Evolutionary conservation across 169 alveolate genomes (phyloP).

Genomic region (Condylostoma magnum): DNA sequence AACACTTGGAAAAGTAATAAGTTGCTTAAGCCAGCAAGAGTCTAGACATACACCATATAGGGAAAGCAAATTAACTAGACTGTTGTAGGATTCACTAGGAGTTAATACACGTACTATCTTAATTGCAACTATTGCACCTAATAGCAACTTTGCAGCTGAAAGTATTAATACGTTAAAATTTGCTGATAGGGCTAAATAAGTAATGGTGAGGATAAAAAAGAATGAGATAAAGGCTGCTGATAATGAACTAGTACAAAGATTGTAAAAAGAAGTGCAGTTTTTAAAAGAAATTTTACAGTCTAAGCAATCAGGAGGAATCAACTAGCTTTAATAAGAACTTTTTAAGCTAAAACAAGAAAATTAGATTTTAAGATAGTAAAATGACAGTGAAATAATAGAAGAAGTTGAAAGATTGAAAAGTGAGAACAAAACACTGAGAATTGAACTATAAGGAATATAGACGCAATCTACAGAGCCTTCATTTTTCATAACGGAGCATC

Average conservation of each 20-base stretch:
- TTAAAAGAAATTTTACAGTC: slow-evolving; percentile 49
- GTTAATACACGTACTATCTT: slow-evolving; percentile 74
- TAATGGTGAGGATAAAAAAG: slow-evolving; percentile 52
- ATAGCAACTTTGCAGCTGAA: slow-evolving; percentile 63
- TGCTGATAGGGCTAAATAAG: slow-evolving; percentile 83
- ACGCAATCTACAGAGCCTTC: not conserved
- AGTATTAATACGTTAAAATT: slow-evolving; percentile 72
- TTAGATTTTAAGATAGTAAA: slow-evolving; percentile 40
- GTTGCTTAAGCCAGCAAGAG: slow-evolving; percentile 34
- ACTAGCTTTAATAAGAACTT: slow-evolving; percentile 41
- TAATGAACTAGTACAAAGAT: slow-evolving; percentile 59
- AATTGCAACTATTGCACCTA: slow-evolving; percentile 77
- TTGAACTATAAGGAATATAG: slow-evolving; percentile 49
- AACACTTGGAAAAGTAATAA: slow-evolving; percentile 76
- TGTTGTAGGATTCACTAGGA: slow-evolving; percentile 71
- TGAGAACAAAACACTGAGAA: slow-evolving; percentile 62
- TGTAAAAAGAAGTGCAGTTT: slow-evolving; percentile 59
- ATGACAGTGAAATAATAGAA: slow-evolving; percentile 29
- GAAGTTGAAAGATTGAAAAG: slow-evolving; percentile 58
- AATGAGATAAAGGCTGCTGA: slow-evolving; percentile 71
- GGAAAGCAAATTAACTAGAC: slow-evolving; percentile 72
- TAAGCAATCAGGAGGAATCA: slow-evolving; percentile 45
- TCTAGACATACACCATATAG: slow-evolving; percentile 66
- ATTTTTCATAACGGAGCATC: not conserved
- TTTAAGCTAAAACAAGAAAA: slow-evolving; percentile 54